Base-by-base conservation (phyloP, 2,329 filamentous ascomycete genomes). In the Fusarium torreyae region DNA sequence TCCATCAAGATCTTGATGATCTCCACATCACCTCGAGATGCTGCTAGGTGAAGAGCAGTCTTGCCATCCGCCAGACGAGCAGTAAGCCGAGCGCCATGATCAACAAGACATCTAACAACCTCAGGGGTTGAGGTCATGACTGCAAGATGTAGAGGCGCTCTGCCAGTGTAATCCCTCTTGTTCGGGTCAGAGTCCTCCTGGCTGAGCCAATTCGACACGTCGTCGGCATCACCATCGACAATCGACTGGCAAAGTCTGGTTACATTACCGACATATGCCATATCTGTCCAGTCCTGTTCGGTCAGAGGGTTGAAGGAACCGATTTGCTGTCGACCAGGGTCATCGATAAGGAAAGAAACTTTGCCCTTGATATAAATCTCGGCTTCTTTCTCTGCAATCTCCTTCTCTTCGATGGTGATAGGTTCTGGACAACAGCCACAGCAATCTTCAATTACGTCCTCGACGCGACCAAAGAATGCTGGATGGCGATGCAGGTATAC, bases 231-330 rank as follows among this genome's bases (percentile, higher is more conserved):
- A 3, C 86, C 83, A 70, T 94, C 89, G 6, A 94, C 88, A 59
- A 97, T 97, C 1, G 92, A 93, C 74, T 94, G 91, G 74, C 92
- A 97, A 3, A 97, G 84, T 17, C 87, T 84, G 38, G 88, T 89
- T 2, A 92, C 94, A 69, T 94, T 92, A 13, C 93, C 92, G 36
- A 97, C 86, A 70, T 97, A 97, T 1, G 93, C 93, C 93, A 97
- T 96, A 69, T 94, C 92, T 1, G 93, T 96, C 92, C 93, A 97
- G 75, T 96, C 93, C 51, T 93, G 86, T 42, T 93, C 89, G 0
- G 91, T 94, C 38, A 95, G 84, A 0, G 93, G 94, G 72, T 96
- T 91, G 81, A 97, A 97, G 11, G 86, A 88, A 26, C 87, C 87
- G 50, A 88, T 88, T 77, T 87, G 81, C 75, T 96, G 94, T 57